phyloP scores from a whole-genome alignment of 1,284 basidiomycete genomes.

The Cystobasidiaceae sp. region DNA sequence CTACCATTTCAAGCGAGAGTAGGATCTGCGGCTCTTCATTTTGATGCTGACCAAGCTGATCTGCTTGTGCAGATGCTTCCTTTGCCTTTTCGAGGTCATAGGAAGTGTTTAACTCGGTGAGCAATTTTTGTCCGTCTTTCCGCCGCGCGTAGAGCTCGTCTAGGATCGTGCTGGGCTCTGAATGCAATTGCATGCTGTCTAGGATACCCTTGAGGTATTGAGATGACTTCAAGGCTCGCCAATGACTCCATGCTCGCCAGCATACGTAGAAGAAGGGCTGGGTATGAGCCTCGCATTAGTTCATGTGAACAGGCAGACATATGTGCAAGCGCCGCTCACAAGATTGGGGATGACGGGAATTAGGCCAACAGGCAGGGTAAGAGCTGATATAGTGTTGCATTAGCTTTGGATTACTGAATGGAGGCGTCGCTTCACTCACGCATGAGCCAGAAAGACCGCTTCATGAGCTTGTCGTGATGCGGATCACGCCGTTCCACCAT shows the following conservation, averaged over 20 bases:
- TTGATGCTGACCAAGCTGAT: too few species aligned
- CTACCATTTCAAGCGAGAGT: slow-evolving; percentile 41
- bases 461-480: slow-evolving; percentile 36
- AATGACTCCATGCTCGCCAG: slow-evolving; percentile 52
- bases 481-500: slow-evolving; percentile 39
- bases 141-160: slow-evolving; percentile 16
- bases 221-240: slow-evolving; percentile 43
- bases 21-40: slow-evolving; percentile 30
- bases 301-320: not conserved
- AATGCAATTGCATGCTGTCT: slow-evolving; percentile 34
- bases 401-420: slow-evolving; percentile 32
- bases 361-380: slow-evolving; percentile 48
- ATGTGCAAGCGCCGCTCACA: not conserved
- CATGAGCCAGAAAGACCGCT: slow-evolving; percentile 31
- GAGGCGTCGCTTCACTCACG: slow-evolving; percentile 35
- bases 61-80: not conserved
- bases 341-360: slow-evolving; percentile 52
- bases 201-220: slow-evolving; percentile 38
- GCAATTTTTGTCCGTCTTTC: slow-evolving; percentile 13
- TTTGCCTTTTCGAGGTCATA: too few species aligned
- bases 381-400: slow-evolving; percentile 21
- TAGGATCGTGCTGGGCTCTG: slow-evolving; percentile 1
- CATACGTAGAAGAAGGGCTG: slow-evolving; percentile 51
- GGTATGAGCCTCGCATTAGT: too few species aligned
- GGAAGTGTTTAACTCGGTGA: not conserved